A percentile compares a stretch with the other conserved stretches of the same genome.
Evolutionary conservation across 2,329 filamentous ascomycete species (phyloP).

Genomic region (Colletotrichum cuscutae): DNA sequence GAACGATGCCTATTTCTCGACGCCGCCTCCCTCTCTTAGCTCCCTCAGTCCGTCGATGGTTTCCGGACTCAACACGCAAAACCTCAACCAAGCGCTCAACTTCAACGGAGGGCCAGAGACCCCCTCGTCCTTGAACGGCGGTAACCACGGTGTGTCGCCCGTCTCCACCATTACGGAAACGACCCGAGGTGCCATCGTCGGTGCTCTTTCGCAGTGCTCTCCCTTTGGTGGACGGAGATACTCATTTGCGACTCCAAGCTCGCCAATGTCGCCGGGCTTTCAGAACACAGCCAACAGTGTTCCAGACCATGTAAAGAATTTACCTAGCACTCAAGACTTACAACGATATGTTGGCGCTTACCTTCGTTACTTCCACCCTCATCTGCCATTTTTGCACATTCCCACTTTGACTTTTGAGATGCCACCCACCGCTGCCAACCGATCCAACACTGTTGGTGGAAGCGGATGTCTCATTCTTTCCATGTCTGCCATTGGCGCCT

Average conservation of each 20-base stretch:
- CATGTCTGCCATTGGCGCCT: conserved; percentile 78
- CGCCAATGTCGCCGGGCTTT: conserved; percentile 64
- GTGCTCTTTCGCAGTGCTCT: conserved; percentile 66
- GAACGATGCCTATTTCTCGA: conserved; percentile 81
- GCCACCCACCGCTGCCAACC: conserved; percentile 69
- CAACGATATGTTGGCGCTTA: conserved; percentile 93
- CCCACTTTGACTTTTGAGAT: conserved; percentile 92
- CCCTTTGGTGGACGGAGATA: conserved; percentile 72
- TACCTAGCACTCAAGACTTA: conserved; percentile 86
- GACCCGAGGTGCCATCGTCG: conserved; percentile 70
- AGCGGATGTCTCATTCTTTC: conserved; percentile 88
- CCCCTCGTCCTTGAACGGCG: conserved; percentile 76
- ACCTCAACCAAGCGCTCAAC: conserved; percentile 72
- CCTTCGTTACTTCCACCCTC: conserved; percentile 91
- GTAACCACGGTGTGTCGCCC: conserved; percentile 66
- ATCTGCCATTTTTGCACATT: conserved; percentile 93
- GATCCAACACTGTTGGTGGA: conserved; percentile 73
- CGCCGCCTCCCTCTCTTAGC: conserved; percentile 78
- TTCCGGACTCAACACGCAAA: conserved; percentile 69
- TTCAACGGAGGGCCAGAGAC: conserved; percentile 76
- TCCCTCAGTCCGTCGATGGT: conserved; percentile 79
- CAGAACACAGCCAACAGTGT: conserved; percentile 59
- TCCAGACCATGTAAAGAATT: conserved; percentile 62
- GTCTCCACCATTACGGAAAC: conserved; percentile 73
- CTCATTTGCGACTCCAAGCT: conserved; percentile 66